Percentiles rank a stretch among this genome's conserved stretches.
These are phyloP conservation scores for Cyclocybe aegerita DNA, from an alignment of 768 basidiomycete species.

Conservation along the genomic window DNA sequence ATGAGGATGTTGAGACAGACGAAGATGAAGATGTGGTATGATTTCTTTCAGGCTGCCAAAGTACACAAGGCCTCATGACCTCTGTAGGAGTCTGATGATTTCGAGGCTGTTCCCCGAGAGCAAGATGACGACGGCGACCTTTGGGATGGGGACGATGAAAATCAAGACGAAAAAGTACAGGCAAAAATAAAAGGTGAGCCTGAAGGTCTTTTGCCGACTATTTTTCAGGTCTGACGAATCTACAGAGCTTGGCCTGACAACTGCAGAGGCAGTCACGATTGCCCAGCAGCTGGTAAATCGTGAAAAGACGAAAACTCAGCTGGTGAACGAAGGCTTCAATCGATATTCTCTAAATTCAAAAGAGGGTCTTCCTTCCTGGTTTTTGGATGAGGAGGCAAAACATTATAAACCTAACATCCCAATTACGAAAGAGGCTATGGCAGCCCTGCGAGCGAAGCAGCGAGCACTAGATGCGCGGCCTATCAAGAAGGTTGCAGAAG, in stretches of 20 bases:
- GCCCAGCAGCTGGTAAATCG: slow-evolving; percentile 92
- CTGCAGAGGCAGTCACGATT: slow-evolving; percentile 87
- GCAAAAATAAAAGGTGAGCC: slow-evolving; percentile 65
- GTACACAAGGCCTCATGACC: no score
- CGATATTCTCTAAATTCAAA: slow-evolving; percentile 90
- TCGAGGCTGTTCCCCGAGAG: slow-evolving; percentile 74
- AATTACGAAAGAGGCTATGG: slow-evolving; percentile 94
- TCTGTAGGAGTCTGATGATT: slow-evolving; percentile 41
- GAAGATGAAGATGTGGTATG: slow-evolving; percentile 1
- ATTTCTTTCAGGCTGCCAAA: neutral
- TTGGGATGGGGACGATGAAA: slow-evolving; percentile 82
- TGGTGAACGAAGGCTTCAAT: slow-evolving; percentile 95
- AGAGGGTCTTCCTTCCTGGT: slow-evolving; percentile 93
- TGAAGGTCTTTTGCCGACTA: neutral
- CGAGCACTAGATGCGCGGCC: slow-evolving; percentile 94
- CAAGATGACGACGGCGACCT: slow-evolving; percentile 59
- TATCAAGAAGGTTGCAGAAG: slow-evolving; percentile 98
- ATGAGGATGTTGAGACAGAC: slow-evolving; percentile 6
- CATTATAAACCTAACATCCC: slow-evolving; percentile 94
- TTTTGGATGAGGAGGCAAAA: slow-evolving; percentile 94
- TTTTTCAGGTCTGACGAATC: slow-evolving; percentile 6
- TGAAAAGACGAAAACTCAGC: slow-evolving; percentile 80
- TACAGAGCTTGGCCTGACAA: slow-evolving; percentile 77
- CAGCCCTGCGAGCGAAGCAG: slow-evolving; percentile 82
- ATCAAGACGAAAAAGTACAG: slow-evolving; percentile 68